Conservation (phyloP, 495 filamentous ascomycete species). For the Podospora didyma region DNA sequence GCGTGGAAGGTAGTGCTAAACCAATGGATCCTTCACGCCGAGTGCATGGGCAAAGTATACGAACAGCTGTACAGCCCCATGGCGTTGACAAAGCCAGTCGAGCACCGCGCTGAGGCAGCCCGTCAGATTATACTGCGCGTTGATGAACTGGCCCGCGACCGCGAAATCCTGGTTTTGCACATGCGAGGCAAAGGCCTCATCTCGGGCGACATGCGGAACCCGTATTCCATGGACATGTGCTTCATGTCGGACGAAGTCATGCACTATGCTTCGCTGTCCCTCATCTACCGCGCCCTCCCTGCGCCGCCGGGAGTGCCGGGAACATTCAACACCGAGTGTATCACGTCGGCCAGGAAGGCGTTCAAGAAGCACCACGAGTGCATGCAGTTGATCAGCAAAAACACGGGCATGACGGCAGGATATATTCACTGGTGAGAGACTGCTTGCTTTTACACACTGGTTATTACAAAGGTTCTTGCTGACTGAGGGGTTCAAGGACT, state of each 20-base stretch:
- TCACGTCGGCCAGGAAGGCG: conserved; percentile 54
- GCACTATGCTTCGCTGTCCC: conserved; percentile 48
- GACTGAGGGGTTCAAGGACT: conserved; percentile 34
- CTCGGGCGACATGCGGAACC: conserved; percentile 9
- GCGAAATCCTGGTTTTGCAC: neutral
- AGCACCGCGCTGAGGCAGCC: conserved; percentile 39
- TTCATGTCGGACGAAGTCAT: conserved; percentile 53
- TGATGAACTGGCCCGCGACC: conserved; percentile 9
- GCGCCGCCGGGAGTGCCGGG: neutral
- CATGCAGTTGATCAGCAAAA: conserved; percentile 46
- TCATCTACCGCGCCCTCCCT: conserved; percentile 62
- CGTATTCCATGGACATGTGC: conserved; percentile 41
- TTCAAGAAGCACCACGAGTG: conserved; percentile 51
- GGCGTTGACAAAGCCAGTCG: conserved; percentile 47
- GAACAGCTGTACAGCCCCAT: conserved; percentile 58
- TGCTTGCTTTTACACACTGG: neutral
- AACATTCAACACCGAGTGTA: conserved; percentile 53
- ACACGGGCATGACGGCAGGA: conserved; percentile 42
- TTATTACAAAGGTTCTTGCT: conserved; percentile 1
- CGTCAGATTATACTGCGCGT: conserved; percentile 22
- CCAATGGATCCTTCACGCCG: conserved; percentile 50
- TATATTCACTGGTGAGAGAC: conserved; percentile 59
- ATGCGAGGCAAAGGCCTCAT: neutral
- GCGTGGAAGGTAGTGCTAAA: conserved; percentile 34
- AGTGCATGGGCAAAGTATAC: conserved; percentile 56